Percentiles rank a stretch among this genome's conserved stretches.
phyloP scores from a whole-genome alignment of 2,329 filamentous ascomycete species.

The Pestalotiopsis sp. region DNA sequence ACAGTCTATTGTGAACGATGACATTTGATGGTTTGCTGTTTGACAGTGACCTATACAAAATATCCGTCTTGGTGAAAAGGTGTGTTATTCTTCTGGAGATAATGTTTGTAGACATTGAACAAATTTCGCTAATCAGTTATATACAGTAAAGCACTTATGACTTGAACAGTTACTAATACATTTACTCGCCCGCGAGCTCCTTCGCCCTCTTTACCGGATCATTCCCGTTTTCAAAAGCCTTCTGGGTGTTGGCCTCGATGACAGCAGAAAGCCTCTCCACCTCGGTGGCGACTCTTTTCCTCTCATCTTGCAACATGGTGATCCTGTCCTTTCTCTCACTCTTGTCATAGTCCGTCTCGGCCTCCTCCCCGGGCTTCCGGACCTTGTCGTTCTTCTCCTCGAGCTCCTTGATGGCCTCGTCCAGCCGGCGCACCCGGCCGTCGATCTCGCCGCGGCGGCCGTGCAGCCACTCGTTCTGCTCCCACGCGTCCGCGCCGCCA shows the following conservation, averaged over 20 bases:
- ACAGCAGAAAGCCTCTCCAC: not conserved
- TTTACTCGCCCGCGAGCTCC: not conserved
- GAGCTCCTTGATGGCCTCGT: conserved; percentile 1
- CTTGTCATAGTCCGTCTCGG: not conserved
- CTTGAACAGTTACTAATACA: too few species aligned
- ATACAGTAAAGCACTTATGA: too few species aligned
- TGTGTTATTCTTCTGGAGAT: too few species aligned
- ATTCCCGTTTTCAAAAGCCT: conserved; percentile 2
- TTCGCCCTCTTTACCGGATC: not conserved
- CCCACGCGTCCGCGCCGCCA: not conserved
- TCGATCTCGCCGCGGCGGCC: not conserved
- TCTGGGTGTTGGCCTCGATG: not conserved
- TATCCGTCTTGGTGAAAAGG: too few species aligned
- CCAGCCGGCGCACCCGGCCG: not conserved
- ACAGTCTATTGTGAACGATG: too few species aligned
- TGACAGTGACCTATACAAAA: too few species aligned
- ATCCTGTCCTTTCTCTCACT: not conserved
- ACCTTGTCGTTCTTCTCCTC: not conserved
- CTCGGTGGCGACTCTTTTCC: not conserved
- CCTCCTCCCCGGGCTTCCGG: not conserved
- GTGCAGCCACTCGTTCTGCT: not conserved
- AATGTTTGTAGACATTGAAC: too few species aligned
- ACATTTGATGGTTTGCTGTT: too few species aligned
- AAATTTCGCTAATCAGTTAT: too few species aligned
- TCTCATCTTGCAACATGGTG: not conserved